Evolutionary conservation across 2,329 filamentous ascomycete species (phyloP), one percentile per base, ranked within the genome.

Genomic region (Xylaria sp.): DNA sequence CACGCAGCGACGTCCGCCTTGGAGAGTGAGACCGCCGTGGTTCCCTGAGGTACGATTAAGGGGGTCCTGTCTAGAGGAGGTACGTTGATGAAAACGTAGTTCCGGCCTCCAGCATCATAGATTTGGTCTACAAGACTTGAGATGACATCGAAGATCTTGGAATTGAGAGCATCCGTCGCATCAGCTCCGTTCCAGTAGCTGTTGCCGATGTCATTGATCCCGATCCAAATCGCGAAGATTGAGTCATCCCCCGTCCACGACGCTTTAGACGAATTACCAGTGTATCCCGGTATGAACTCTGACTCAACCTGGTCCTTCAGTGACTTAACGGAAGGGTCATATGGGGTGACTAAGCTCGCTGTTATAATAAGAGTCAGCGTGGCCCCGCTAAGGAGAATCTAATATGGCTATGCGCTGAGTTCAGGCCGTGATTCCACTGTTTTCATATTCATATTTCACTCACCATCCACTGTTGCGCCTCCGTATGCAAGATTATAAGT

Each of bases 21-120:
- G 73, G 84, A 79, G 1, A 72, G 59, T 5, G 75, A 77, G 23
- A 81, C 77, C 5, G 78, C 73, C 16, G 69, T 66, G 1, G 75
- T 70, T 5, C 80, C 82, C 64, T 85, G 81, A 0, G 75, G 79
- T 8, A 82, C 72, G 0, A 82, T 84, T 60, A 85, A 71, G 0
- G 88, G 88, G 47, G 83, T 83, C 10, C 85, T 81, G 65, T 91
- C 83, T 2, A 90, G 78, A 1, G 86, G 86, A 1, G 89, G 89
- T 0, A 90, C 87, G 61, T 84, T 88, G 35, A 91, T 69, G 62
- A 91, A 83, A 1, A 85, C 81, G 68, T 91, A 91, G 64, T 89
- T 88, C 5, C 88, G 80, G 1, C 84, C 84, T 0, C 88, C 88
- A 2, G 81, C 79, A 2, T 79, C 75, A 69, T 88, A 88, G 6